Evolutionary conservation across 2,329 filamentous ascomycete genomes (phyloP), one percentile per base, ranked within the genome.

Genomic region (Penicillium frequentans): DNA sequence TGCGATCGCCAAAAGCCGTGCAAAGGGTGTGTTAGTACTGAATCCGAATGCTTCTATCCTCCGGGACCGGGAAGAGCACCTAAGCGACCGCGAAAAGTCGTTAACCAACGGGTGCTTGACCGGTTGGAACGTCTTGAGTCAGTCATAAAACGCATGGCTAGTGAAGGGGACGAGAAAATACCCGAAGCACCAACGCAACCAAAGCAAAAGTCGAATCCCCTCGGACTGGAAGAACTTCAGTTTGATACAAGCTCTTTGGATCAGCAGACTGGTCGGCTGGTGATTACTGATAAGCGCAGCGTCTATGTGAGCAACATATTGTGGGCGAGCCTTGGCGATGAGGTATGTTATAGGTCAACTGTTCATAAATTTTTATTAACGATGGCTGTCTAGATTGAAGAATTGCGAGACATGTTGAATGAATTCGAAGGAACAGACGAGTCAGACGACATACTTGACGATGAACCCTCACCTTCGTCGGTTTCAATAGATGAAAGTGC

Each of bases 301-400:
- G 76, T 83, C 50, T 87, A 87, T 70, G 82, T 87, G 64, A 86
- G 84, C 69, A 86, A 83, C 64, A 81, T 81, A 27, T 83, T 86
- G 61, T 86, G 84, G 83, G 82, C 83, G 5, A 84, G 77, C 62
- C 72, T 87, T 56, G 84, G 82, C 59, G 54, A 51, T n/a, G 57
- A 59, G 77, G 35, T 39, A 39, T 39, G 35, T 39, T 19, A 7
- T 19, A n/a, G 8, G n/a, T 19, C 3, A n/a, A 11, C 1, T 39
- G 5, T 19, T 8, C 3, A 19, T 1, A 3, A 0, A 5, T 39
- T 11, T 19, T 2, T 5, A 19, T 39, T 39, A 39, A n/a, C 4
- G 8, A 19, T 1, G 2, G 5, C 11, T 10, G 0, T 37, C 3
- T 19, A 39, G 35, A 81, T 86, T 26, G 82, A 85, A 66, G 83